These are phyloP conservation scores for Trametes polyzona DNA, from an alignment of 1,284 basidiomycete species.

Conservation along the genomic window DNA sequence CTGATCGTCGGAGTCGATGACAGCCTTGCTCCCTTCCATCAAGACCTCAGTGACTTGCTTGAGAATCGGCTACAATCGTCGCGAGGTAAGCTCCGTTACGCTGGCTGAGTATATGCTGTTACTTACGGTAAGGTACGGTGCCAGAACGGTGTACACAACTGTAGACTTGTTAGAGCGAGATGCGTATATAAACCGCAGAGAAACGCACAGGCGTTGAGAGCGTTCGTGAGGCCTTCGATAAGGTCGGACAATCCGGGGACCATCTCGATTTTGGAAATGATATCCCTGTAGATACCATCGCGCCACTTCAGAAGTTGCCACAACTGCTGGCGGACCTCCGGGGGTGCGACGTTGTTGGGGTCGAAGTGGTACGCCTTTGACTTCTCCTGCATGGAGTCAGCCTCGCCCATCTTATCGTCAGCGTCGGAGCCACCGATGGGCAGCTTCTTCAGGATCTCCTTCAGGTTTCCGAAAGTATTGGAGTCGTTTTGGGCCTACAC, in stretches of 20 bases:
- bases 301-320: constrained; percentile 77
- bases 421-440: constrained; percentile 51
- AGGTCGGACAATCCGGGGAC: constrained; percentile 73
- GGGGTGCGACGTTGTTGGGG: constrained; percentile 62
- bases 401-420: constrained; percentile 54
- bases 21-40: constrained; percentile 66
- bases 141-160: constrained; percentile 76
- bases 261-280: constrained; percentile 61
- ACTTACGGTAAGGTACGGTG: constrained; percentile 60
- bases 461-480: constrained; percentile 47
- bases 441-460: constrained; percentile 55
- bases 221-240: constrained; percentile 66
- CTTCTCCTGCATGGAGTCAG: constrained; percentile 54
- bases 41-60: constrained; percentile 61
- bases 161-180: not conserved
- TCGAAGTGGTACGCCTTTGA: constrained; percentile 60
- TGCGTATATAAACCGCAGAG: not conserved
- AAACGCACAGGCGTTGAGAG: constrained; percentile 63
- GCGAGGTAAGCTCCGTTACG: not conserved
- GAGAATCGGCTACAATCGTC: constrained; percentile 53
- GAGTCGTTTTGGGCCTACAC: constrained; percentile 40
- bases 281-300: constrained; percentile 57
- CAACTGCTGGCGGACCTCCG: constrained; percentile 72
- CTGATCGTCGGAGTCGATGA: constrained; percentile 75
- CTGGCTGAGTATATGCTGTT: not conserved